These are phyloP conservation scores for Ilyonectria robusta DNA, from an alignment of 2,329 filamentous ascomycete species.

Conservation along the genomic window DNA sequence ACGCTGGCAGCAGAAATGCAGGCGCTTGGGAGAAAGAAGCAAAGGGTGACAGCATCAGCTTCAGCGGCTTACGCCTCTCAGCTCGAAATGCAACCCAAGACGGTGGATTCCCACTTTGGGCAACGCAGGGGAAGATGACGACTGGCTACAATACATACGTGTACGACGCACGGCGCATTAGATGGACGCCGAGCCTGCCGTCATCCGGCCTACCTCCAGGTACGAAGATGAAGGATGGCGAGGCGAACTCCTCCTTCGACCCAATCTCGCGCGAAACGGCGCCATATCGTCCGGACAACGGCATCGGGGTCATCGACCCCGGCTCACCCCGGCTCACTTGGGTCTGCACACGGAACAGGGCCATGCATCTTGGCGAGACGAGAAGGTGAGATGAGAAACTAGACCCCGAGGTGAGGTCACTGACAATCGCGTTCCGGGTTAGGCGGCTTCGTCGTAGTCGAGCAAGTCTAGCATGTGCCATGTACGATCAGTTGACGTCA, in stretches of 20 bases:
- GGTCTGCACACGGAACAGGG: constrained; percentile 1
- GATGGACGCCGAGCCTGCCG: constrained; percentile 1
- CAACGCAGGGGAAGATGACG: not conserved
- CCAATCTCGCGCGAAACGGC: constrained; percentile 39
- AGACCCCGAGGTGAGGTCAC: not conserved
- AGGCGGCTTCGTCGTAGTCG: not conserved
- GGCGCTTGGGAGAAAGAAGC: not conserved
- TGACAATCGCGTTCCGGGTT: not conserved
- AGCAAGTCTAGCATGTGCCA: not conserved
- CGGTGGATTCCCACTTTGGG: not conserved
- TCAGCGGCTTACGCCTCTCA: not conserved
- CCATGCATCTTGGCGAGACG: not conserved
- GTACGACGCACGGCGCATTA: not conserved
- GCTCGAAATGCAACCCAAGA: constrained; percentile 3
- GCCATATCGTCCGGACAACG: constrained; percentile 49
- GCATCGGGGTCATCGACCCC: constrained; percentile 2
- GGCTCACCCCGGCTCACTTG: constrained; percentile 7
- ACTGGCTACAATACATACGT: constrained; percentile 1
- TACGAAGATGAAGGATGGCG: constrained; percentile 4
- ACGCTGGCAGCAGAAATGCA: not conserved
- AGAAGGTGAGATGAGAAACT: not conserved
- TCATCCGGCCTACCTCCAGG: not conserved
- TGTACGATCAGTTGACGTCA: not conserved
- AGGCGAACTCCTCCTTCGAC: constrained; percentile 21
- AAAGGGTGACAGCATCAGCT: not conserved